Evolutionary conservation across 495 filamentous ascomycete species (phyloP), one percentile per base, ranked within the genome.

Genomic region (Tricharina praecox): DNA sequence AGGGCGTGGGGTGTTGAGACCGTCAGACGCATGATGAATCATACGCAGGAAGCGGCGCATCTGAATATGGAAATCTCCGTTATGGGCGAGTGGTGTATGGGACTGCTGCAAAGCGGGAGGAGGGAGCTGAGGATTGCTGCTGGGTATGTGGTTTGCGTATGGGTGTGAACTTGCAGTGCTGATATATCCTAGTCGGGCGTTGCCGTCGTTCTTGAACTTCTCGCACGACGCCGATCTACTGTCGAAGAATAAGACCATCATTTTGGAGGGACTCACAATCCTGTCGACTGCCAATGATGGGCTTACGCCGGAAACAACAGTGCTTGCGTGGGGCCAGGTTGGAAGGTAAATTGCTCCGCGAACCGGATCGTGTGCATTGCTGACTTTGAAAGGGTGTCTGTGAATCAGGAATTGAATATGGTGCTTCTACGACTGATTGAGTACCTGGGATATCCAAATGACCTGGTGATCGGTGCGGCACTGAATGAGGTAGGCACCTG

Each of bases 101-200:
- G 77, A 47, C 84, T 81, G 2, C 65, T 93, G 18, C 73, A 75
- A 39, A 93, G 86, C 59, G 88, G 87, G 4, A 62, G 81, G 19
- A 75, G 90, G 58, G 90, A 96, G 57, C 67, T 96, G 41, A 78
- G 90, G 10, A 71, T 94, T 58, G 81, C 79, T 21, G 81, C 85
- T 53, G 82, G 74, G 68, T 79, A 63, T 53, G 65, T n/a, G n/a
- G n/a, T n/a, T n/a, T n/a, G n/a, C n/a, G n/a, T n/a, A n/a, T n/a
- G n/a, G n/a, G n/a, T n/a, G n/a, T n/a, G n/a, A n/a, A n/a, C n/a
- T n/a, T n/a, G n/a, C n/a, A n/a, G n/a, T n/a, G n/a, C n/a, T n/a
- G n/a, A n/a, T n/a, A n/a, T n/a, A n/a, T n/a, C n/a, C n/a, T 58
- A 84, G 82, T 8, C 70, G 75, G 45, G 75, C 75, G 13, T 59